phyloP scores from a whole-genome alignment of 805 yeast species.

The Starmerella tilneyi region DNA sequence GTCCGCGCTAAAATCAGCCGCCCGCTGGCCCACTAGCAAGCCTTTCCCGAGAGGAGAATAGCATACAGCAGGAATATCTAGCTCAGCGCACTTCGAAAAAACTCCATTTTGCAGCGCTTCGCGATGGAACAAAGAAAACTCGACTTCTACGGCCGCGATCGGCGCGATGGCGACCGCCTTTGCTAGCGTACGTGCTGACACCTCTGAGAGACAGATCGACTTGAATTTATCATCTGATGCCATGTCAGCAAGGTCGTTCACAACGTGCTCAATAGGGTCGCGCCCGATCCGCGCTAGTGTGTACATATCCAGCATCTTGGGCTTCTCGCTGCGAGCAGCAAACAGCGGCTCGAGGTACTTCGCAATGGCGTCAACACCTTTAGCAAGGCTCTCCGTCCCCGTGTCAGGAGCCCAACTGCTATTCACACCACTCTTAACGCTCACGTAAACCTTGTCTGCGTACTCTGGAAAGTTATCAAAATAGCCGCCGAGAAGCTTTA shows the following conservation, averaged over 20 bases:
- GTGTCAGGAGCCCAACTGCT: constrained; percentile 40
- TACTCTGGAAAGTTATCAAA: constrained; percentile 46
- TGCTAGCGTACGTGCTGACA: constrained; percentile 47
- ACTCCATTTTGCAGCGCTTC: constrained; percentile 56
- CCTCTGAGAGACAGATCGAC: constrained; percentile 62
- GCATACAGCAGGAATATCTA: constrained; percentile 56
- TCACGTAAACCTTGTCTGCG: constrained; percentile 46
- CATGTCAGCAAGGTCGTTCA: constrained; percentile 43
- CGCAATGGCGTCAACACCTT: constrained; percentile 40
- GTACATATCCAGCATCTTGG: constrained; percentile 40
- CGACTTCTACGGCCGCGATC: constrained; percentile 64
- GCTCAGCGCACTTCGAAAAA: constrained; percentile 46
- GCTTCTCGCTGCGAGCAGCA: constrained; percentile 18
- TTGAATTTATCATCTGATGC: constrained; percentile 28
- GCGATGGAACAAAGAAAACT: constrained; percentile 57
- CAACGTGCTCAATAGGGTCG: constrained; percentile 49
- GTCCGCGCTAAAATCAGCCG: constrained; percentile 42
- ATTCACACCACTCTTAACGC: constrained; percentile 58
- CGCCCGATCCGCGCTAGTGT: constrained; percentile 60
- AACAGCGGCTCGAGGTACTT: constrained; percentile 23
- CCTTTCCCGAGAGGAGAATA: constrained; percentile 83
- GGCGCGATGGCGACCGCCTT: constrained; percentile 48
- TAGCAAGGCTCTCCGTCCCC: constrained; percentile 38
- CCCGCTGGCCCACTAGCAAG: constrained; percentile 50
- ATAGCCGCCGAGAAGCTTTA: constrained; percentile 48